A percentile compares a stretch with the other conserved stretches of the same genome.
phyloP scores from a whole-genome alignment of 1,139 yeast species.

The Lodderomyces theae region DNA sequence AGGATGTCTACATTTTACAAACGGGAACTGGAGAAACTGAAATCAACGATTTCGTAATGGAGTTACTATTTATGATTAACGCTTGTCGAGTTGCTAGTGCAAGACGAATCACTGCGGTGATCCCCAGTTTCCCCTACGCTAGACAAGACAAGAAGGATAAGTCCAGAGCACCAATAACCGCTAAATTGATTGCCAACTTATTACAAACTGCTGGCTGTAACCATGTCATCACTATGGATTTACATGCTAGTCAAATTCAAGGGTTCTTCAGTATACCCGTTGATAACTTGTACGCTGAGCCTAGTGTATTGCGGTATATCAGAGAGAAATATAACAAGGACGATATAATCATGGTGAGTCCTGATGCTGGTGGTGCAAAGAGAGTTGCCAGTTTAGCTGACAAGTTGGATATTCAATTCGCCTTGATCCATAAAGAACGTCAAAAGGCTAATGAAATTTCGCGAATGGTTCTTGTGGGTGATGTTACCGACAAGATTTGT shows the following conservation, averaged over 20 bases:
- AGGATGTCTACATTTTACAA: slow-evolving; percentile 89
- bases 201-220: slow-evolving; percentile 94
- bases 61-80: slow-evolving; percentile 84
- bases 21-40: slow-evolving; percentile 75
- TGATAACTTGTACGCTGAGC: slow-evolving; percentile 94
- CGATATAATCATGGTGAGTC: slow-evolving; percentile 85
- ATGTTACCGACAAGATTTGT: slow-evolving; percentile 83
- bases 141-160: slow-evolving; percentile 97
- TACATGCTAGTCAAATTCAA: slow-evolving; percentile 96
- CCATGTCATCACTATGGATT: slow-evolving; percentile 96
- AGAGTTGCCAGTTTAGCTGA: slow-evolving; percentile 97
- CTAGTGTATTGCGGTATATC: slow-evolving; percentile 85
- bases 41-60: slow-evolving; percentile 86
- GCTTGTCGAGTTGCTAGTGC: slow-evolving; percentile 97
- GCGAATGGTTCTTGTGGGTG: slow-evolving; percentile 95
- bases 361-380: slow-evolving; percentile 99
- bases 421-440: slow-evolving; percentile 94
- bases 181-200: slow-evolving; percentile 93
- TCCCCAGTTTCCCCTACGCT: slow-evolving; percentile 96
- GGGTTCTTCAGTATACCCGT: slow-evolving; percentile 97
- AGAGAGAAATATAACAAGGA: slow-evolving; percentile 63
- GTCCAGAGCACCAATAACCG: slow-evolving; percentile 95
- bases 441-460: slow-evolving; percentile 93
- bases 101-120: slow-evolving; percentile 88
- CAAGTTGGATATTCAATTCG: slow-evolving; percentile 86